Evolutionary conservation across 1,284 basidiomycete species (phyloP).

Genomic region (Ganoderma leucocontextum): DNA sequence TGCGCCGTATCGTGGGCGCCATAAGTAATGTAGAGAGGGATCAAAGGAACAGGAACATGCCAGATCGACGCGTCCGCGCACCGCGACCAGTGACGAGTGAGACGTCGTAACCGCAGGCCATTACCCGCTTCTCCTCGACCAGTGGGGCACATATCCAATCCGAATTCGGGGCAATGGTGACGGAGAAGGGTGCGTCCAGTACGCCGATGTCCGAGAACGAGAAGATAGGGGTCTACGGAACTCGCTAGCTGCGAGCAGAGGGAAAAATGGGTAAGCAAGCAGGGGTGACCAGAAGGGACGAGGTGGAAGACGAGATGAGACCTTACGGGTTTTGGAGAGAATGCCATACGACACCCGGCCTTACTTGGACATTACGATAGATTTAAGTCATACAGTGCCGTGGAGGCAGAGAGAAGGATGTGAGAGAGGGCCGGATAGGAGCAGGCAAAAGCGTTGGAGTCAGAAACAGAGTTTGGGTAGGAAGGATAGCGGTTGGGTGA

Average conservation of each 20-base stretch:
- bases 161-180: not conserved
- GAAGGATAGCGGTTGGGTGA: no score
- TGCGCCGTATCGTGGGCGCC: constrained; percentile 1
- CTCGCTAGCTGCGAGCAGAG: not conserved
- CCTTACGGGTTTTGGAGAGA: constrained; percentile 21
- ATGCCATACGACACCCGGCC: constrained; percentile 42
- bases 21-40: constrained; percentile 3
- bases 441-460: no score
- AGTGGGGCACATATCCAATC: constrained; percentile 1
- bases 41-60: no score
- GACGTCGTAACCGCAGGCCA: no score
- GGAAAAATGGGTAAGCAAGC: not conserved
- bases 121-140: no score
- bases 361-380: constrained; percentile 23
- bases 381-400: constrained; percentile 27
- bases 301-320: no score
- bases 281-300: not conserved
- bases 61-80: no score
- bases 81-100: no score
- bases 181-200: no score
- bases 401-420: constrained; percentile 17
- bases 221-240: not conserved
- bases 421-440: not conserved
- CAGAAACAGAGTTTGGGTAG: not conserved
- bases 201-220: not conserved